Evolutionary conservation across 345 rosid genomes (phyloP), one percentile per base, ranked within the genome.

Genomic region (Acer yangbiense): DNA sequence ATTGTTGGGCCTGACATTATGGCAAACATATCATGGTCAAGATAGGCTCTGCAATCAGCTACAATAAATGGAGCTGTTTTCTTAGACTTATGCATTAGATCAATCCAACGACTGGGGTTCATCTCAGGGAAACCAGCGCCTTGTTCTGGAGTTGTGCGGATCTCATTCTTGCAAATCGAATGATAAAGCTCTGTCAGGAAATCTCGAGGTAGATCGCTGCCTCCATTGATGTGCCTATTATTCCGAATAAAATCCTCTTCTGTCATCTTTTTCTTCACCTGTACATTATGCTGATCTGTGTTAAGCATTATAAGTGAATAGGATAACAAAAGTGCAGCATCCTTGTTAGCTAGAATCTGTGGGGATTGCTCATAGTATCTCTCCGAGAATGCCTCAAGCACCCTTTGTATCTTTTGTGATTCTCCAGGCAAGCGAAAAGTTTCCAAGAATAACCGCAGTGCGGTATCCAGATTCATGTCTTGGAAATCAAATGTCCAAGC

Each of bases 41-140:
- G 98, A 86, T 91, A 86, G 76, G 98, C 90, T 85, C 83, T 84
- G 72, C 95, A 91, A 86, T 96, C 91, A 61, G 95, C 87, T 67
- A 90, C 64, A 78, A 94, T 90, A 77, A 85, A 94, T 1, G 98
- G 98, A 70, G 99, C 90, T 23, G 97, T 89, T 90, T 91, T 92
- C 88, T 86, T 92, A 71, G 97, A 94, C 83, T 94, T 96, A 87
- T 88, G 98, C 98, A 96, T 89, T 83, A 96, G 86, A 86, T 96
- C 98, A 78, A 93, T 96, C 99, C 99, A 96, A 73, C 98, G 99
- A 78, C 99, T 96, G n/a, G 97, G 98, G 68, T 87, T 96, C 99
- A 96, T 94, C 77, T 94, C 99, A 76, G 97, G 94, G 83, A 84
- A 94, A 79, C 92, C 95, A 83, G 84, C 84, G 83, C 98, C 98